Percentiles rank a stretch among this genome's conserved stretches.
These are phyloP conservation scores for Backusella mclennaniae DNA, from an alignment of 192 early-diverging fungal species.

Conservation along the genomic window DNA sequence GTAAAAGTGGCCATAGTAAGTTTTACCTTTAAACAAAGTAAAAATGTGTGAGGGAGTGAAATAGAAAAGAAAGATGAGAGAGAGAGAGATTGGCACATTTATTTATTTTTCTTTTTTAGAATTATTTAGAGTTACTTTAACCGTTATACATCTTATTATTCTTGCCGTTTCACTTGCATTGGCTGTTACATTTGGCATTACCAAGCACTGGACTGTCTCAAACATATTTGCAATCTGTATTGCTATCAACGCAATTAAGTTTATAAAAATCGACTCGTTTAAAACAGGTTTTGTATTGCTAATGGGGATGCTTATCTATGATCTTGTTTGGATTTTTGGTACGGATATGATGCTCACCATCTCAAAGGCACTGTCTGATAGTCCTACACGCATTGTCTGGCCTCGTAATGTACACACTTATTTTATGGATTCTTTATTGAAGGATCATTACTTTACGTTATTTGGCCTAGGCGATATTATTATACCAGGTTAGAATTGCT, in stretches of 20 bases:
- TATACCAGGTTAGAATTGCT: slow-evolving; percentile 69
- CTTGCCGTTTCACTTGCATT: slow-evolving; percentile 54
- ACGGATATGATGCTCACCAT: slow-evolving; percentile 98
- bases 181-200: slow-evolving; percentile 68
- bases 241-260: slow-evolving; percentile 76
- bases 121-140: slow-evolving; percentile 54
- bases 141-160: slow-evolving; percentile 63
- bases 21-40: neutral
- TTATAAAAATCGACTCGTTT: slow-evolving; percentile 91
- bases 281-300: slow-evolving; percentile 94
- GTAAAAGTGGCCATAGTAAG: slow-evolving; percentile 62
- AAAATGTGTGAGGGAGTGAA: neutral
- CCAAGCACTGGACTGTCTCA: slow-evolving; percentile 91
- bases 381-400: slow-evolving; percentile 91
- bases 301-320: slow-evolving; percentile 87
- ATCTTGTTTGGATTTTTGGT: slow-evolving; percentile 98
- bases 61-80: neutral
- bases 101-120: slow-evolving; percentile 30
- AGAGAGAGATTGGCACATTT: neutral
- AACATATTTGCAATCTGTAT: slow-evolving; percentile 88
- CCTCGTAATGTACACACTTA: slow-evolving; percentile 65
- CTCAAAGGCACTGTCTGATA: slow-evolving; percentile 85
- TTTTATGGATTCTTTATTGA: slow-evolving; percentile 38
- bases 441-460: slow-evolving; percentile 74
- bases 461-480: slow-evolving; percentile 96